Conservation (phyloP, 768 basidiomycete genomes). For the Chiua virens region DNA sequence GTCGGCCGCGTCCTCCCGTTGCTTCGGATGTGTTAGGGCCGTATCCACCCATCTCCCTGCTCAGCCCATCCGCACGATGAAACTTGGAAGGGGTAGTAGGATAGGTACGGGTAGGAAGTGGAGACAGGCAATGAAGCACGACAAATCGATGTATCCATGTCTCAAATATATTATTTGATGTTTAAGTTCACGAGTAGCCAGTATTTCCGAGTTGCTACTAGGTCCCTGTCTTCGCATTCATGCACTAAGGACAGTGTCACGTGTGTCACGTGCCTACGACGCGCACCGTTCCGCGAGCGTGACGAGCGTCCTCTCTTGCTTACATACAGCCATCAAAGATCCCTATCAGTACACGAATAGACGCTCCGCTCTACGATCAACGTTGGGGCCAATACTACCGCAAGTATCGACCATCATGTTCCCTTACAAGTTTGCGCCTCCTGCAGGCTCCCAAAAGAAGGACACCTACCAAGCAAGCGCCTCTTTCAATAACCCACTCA, state of each 20-base stretch:
- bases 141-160: too few species aligned
- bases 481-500: conserved; percentile 6
- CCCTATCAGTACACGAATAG: too few species aligned
- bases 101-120: too few species aligned
- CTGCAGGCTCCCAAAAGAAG: conserved; percentile 4
- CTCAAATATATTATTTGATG: background rate
- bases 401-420: conserved; percentile 6
- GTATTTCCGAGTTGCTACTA: too few species aligned
- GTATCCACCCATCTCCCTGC: conserved; percentile 21
- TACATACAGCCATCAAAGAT: too few species aligned
- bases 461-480: conserved; percentile 1
- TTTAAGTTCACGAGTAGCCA: too few species aligned
- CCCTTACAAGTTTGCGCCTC: conserved; percentile 18
- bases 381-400: background rate
- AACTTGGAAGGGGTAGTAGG: background rate
- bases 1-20: conserved; percentile 2
- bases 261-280: conserved; percentile 14
- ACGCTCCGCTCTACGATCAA: background rate
- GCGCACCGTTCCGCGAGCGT: conserved; percentile 1
- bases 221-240: too few species aligned
- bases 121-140: too few species aligned
- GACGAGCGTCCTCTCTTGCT: background rate
- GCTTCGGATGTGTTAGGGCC: conserved; percentile 17
- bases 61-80: conserved; percentile 3
- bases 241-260: too few species aligned